Conservation (phyloP, 129 eudicot genomes). For the Oenanthe sinensis region DNA sequence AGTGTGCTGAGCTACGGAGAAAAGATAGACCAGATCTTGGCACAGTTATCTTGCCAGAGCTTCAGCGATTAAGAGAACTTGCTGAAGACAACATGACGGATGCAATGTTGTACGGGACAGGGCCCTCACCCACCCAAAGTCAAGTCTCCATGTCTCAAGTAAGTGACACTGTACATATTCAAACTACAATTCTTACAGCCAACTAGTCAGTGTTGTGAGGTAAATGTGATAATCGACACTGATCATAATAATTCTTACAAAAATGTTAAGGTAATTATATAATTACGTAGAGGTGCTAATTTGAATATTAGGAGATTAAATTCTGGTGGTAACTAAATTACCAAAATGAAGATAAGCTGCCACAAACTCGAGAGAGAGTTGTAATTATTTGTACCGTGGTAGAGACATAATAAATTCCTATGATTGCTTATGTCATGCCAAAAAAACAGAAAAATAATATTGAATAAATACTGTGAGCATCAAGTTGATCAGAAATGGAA, state of each 20-base stretch:
- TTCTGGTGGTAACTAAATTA: no score
- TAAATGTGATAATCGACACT: not conserved
- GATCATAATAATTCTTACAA: not conserved
- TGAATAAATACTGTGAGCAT: no score
- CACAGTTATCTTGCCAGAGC: slow-evolving; percentile 46
- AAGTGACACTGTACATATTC: not conserved
- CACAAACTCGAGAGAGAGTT: not conserved
- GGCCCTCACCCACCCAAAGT: slow-evolving; percentile 14
- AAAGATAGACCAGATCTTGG: slow-evolving; percentile 57
- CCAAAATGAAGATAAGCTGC: not conserved
- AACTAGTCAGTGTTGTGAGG: not conserved
- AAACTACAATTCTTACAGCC: not conserved
- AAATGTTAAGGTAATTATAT: not conserved
- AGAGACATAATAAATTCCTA: not conserved
- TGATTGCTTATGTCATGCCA: not conserved
- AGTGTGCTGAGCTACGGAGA: slow-evolving; percentile 45
- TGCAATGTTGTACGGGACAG: slow-evolving; percentile 1
- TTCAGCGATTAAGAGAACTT: slow-evolving; percentile 30
- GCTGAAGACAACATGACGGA: slow-evolving; percentile 31
- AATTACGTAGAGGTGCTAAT: not conserved
- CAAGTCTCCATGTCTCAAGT: slow-evolving; percentile 17
- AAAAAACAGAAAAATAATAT: not conserved
- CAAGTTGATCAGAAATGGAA: no score
- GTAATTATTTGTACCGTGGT: not conserved
- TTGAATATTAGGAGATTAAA: not conserved